A percentile compares a stretch with the other conserved stretches of the same genome.
Conservation (phyloP, 441 rosid genomes). For the Flueggea neowawraea region DNA sequence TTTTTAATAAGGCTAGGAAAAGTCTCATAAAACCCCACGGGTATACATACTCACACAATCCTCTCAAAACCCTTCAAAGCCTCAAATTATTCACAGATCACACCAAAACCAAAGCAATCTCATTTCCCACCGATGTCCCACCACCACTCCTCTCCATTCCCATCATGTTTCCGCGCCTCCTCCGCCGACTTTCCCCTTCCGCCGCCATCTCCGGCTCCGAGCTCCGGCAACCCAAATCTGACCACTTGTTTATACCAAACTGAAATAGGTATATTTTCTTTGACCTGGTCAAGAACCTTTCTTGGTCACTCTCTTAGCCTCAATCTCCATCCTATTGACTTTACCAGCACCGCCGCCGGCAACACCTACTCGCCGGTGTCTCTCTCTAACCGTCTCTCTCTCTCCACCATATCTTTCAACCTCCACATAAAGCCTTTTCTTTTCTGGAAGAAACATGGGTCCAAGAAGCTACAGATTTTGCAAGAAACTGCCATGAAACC, state of each 20-base stretch:
- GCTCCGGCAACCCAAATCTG: conserved; percentile 55
- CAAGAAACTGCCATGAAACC: conserved; percentile 59
- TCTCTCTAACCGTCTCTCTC: conserved; percentile 43
- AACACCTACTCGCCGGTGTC: conserved; percentile 39
- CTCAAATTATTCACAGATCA: no score
- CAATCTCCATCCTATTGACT: conserved; percentile 54
- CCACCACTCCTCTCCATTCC: conserved; percentile 42
- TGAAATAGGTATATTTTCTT: conserved; percentile 69
- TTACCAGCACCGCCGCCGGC: conserved; percentile 37
- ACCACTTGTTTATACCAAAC: conserved; percentile 77
- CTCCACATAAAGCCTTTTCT: conserved; percentile 60
- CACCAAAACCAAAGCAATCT: neutral
- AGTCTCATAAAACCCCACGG: no score
- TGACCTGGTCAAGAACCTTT: conserved; percentile 74
- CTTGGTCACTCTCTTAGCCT: conserved; percentile 81
- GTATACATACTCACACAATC: no score
- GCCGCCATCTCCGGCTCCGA: conserved; percentile 21
- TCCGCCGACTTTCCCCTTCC: conserved; percentile 23
- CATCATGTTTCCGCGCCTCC: conserved; percentile 61
- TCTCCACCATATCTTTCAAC: conserved; percentile 51
- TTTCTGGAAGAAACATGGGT: conserved; percentile 76
- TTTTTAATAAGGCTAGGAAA: no score
- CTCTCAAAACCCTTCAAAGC: no score
- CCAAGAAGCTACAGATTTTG: conserved; percentile 59
- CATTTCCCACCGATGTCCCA: conserved; percentile 32